Evolutionary conservation across 108 stramenopile genomes (phyloP), one percentile per base, ranked within the genome.

Genomic region (Pseudonitzschia multiseries): DNA sequence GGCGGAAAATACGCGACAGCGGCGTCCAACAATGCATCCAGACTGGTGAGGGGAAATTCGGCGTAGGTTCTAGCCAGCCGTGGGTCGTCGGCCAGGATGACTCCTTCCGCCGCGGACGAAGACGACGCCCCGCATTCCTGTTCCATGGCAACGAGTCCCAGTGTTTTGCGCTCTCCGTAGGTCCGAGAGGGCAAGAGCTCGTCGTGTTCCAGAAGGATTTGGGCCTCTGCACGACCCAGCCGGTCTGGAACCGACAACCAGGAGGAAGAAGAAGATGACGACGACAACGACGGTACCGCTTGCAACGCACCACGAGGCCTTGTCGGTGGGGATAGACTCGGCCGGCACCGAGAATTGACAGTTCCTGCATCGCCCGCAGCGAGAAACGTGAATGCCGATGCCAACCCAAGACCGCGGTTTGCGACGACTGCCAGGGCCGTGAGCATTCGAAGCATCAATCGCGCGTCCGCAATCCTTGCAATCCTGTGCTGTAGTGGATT

Each of bases 41-140:
- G 77, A 60, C 87, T 89, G 40, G 69, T 44, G 41, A 85, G 84
- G 26, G 92, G 92, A 77, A 93, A 93, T 76, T 93, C 92, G 24
- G 84, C 89, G 60, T 93, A 93, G 50, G 92, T 87, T 65, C 77
- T 80, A 26, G 76, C 64, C 51, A 82, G 67, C 1, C 86, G 77
- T 8, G 86, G 86, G 84, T 93, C 92, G 40, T 85, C 56, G 50
- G 76, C 76, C n/a, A 44, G 32, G 28, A 62, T 62, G 20, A 62
- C 40, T 40, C 40, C 36, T 0, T 13, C n/a, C 29, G 26, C 22
- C n/a, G 57, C 29, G 2, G 46, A 14, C 4, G 17, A 48, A 48
- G 36, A 36, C 2, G 36, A 36, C 2, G 36, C 36, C 1, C 36
- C 40, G 40, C 29, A 33, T 40, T 62, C 61, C 61, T 62, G 9